Conservation (phyloP, 352 stramenopile genomes). For the Globisporangium parvum region DNA sequence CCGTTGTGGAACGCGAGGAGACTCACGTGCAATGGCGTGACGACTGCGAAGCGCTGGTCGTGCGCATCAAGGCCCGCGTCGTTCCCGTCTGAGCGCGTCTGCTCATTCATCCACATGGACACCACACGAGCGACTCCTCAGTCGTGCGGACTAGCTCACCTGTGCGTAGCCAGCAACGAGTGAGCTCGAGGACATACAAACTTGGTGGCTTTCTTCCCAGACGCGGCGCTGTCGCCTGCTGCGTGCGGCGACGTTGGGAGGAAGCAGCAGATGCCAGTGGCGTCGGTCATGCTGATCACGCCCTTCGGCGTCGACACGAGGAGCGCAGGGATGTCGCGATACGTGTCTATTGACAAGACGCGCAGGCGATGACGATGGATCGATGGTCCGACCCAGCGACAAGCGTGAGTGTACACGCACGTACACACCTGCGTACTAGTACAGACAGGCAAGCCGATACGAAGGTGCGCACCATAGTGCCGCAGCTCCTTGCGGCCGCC, state of each 20-base stretch:
- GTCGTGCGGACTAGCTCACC: background rate
- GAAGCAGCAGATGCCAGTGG: slow-evolving; percentile 75
- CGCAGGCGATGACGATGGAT: background rate
- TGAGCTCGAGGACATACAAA: slow-evolving; percentile 32
- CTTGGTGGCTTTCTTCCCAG: slow-evolving; percentile 38
- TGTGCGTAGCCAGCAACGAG: background rate
- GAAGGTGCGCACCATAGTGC: slow-evolving; percentile 44
- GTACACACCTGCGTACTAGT: background rate
- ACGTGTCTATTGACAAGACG: slow-evolving; percentile 24
- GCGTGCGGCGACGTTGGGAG: slow-evolving; percentile 28
- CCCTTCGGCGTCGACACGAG: slow-evolving; percentile 68
- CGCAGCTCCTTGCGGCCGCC: slow-evolving; percentile 72
- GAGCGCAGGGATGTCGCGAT: slow-evolving; percentile 50
- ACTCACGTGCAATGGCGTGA: slow-evolving; percentile 67
- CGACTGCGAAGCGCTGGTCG: slow-evolving; percentile 73
- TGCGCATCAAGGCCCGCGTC: slow-evolving; percentile 44
- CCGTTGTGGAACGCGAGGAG: slow-evolving; percentile 71
- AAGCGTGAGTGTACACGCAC: background rate
- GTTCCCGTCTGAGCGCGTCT: slow-evolving; percentile 54
- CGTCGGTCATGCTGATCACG: slow-evolving; percentile 63
- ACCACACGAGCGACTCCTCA: background rate
- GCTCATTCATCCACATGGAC: background rate
- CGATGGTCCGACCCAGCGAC: background rate
- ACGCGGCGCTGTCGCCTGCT: background rate
- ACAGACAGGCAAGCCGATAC: background rate